Percentiles rank a stretch among this genome's conserved stretches.
phyloP scores from a whole-genome alignment of 2,329 filamentous ascomycete genomes.

The Clathrospora elynae region DNA sequence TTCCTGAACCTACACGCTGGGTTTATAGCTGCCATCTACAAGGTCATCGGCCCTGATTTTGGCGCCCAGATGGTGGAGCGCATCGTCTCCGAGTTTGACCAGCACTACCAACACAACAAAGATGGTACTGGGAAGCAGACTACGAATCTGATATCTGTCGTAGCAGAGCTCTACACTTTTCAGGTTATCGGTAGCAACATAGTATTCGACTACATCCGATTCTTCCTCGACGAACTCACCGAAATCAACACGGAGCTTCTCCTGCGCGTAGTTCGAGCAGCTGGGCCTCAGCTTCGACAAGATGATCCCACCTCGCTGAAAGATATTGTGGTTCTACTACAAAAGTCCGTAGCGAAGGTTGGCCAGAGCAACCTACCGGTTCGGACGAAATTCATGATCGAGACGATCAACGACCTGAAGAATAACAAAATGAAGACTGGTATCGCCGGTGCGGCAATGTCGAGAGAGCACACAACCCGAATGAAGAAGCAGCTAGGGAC shows the following conservation, averaged over 20 bases:
- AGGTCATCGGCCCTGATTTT: constrained; percentile 84
- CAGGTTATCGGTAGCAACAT: constrained; percentile 82
- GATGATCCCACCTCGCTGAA: constrained; percentile 89
- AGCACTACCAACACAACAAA: constrained; percentile 60
- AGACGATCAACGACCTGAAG: constrained; percentile 91
- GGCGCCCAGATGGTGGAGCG: constrained; percentile 83
- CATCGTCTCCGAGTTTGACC: constrained; percentile 75
- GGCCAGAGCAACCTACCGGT: constrained; percentile 77
- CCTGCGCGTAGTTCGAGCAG: constrained; percentile 79
- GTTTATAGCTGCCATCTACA: constrained; percentile 87
- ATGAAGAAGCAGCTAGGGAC: constrained; percentile 89
- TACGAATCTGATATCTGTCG: constrained; percentile 77
- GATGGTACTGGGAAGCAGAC: constrained; percentile 60
- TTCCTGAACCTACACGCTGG: constrained; percentile 90
- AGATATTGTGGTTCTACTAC: constrained; percentile 81
- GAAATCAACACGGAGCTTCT: constrained; percentile 89
- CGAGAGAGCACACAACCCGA: constrained; percentile 79
- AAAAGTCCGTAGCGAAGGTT: constrained; percentile 69
- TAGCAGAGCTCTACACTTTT: constrained; percentile 90
- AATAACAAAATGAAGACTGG: constrained; percentile 88
- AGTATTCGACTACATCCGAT: constrained; percentile 87
- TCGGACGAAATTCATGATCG: constrained; percentile 95
- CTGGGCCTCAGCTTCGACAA: constrained; percentile 78
- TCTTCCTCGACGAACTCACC: constrained; percentile 74
- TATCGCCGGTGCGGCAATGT: constrained; percentile 70